Evolutionary conservation across 352 stramenopile species (phyloP).

Genomic region (Aphanomyces cochlioides): DNA sequence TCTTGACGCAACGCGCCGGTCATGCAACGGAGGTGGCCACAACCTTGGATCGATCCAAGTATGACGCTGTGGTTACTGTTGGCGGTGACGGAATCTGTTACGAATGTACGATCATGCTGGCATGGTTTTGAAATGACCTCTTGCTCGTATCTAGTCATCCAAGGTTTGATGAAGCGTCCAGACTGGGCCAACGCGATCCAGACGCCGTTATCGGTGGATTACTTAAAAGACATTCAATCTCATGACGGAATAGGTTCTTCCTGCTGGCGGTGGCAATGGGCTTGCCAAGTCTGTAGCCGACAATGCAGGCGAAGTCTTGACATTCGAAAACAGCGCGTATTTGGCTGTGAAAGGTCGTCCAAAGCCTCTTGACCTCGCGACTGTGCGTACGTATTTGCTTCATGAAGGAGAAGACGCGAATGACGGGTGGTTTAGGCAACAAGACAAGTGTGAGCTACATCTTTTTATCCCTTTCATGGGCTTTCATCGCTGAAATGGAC

Average conservation of each 20-base stretch:
- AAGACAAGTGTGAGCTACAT: constrained; percentile 32
- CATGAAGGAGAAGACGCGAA: neutral
- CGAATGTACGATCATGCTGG: constrained; percentile 9
- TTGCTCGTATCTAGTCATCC: constrained; percentile 9
- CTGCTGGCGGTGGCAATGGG: constrained; percentile 19
- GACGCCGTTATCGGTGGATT: neutral
- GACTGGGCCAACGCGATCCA: constrained; percentile 27
- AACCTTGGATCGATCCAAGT: constrained; percentile 1
- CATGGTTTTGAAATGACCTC: neutral
- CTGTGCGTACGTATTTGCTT: constrained; percentile 6
- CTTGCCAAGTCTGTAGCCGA: constrained; percentile 21
- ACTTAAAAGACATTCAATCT: no score
- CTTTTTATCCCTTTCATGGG: constrained; percentile 83
- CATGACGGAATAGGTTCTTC: constrained; percentile 4
- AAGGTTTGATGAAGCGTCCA: constrained; percentile 22
- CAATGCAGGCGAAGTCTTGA: neutral
- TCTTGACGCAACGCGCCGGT: constrained; percentile 10
- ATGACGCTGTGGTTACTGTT: constrained; percentile 20
- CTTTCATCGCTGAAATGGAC: constrained; percentile 77
- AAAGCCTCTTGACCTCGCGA: constrained; percentile 15
- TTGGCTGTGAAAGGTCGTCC: constrained; percentile 17
- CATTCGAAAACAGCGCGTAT: constrained; percentile 23
- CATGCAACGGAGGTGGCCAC: constrained; percentile 17
- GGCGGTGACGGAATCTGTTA: constrained; percentile 23
- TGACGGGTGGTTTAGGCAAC: neutral